Conservation (phyloP, 805 yeast genomes). For the Ogataea ramenticola region DNA sequence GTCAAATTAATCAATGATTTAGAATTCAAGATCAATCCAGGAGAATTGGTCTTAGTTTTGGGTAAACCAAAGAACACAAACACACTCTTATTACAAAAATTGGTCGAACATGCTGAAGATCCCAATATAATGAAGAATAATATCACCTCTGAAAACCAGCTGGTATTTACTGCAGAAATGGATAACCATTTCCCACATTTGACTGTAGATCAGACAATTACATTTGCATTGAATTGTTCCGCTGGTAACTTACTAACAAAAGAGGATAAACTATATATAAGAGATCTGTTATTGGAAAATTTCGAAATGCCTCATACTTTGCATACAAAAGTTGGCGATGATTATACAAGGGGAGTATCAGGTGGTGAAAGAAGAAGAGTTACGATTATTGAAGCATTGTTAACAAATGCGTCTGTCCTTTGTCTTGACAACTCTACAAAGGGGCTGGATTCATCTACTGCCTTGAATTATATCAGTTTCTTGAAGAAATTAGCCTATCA, state of each 20-base stretch:
- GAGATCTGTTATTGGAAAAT: constrained; percentile 38
- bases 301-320: constrained; percentile 57
- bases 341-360: constrained; percentile 54
- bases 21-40: constrained; percentile 32
- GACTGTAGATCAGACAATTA: constrained; percentile 58
- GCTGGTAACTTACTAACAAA: constrained; percentile 47
- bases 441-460: constrained; percentile 82
- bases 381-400: constrained; percentile 70
- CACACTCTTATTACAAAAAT: constrained; percentile 50
- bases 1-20: constrained; percentile 24
- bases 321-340: constrained; percentile 38
- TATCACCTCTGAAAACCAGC: constrained; percentile 20
- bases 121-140: not conserved
- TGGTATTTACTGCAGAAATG: constrained; percentile 52
- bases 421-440: constrained; percentile 83
- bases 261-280: constrained; percentile 45
- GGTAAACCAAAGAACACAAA: constrained; percentile 75
- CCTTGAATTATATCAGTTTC: constrained; percentile 64
- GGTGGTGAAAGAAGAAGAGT: constrained; percentile 88
- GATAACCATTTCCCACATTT: constrained; percentile 65
- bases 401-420: constrained; percentile 55
- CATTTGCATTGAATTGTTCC: constrained; percentile 37
- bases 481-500: constrained; percentile 33
- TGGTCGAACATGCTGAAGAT: constrained; percentile 29
- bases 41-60: constrained; percentile 57